These are phyloP conservation scores for Urostyla sp. DNA, from an alignment of 73 alveolate species.

Conservation along the genomic window DNA sequence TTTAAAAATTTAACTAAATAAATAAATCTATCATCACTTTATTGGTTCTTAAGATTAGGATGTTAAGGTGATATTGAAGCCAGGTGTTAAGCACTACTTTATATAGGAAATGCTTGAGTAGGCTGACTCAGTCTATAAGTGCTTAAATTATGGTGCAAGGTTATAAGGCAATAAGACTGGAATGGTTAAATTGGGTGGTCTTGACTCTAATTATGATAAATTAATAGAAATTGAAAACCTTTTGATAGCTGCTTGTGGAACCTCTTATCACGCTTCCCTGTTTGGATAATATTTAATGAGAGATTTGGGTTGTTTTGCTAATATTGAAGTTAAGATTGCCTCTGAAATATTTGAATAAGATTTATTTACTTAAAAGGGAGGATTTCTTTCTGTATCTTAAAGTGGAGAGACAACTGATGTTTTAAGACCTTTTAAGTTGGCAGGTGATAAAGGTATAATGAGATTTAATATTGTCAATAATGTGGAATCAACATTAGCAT, in stretches of 20 bases:
- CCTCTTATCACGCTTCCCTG: conserved; percentile 67
- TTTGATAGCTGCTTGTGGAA: conserved; percentile 79
- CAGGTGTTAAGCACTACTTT: conserved; percentile 62
- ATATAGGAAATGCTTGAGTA: conserved; percentile 72
- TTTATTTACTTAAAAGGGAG: conserved; percentile 57
- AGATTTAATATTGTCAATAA: conserved; percentile 88
- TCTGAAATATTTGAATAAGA: conserved; percentile 51
- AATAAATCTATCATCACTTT: not conserved
- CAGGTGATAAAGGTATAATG: conserved; percentile 55
- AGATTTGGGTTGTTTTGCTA: conserved; percentile 63
- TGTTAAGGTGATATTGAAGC: conserved; percentile 33
- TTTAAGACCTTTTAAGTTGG: conserved; percentile 59
- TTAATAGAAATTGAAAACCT: conserved; percentile 52
- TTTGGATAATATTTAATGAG: conserved; percentile 67
- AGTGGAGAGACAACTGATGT: conserved; percentile 95
- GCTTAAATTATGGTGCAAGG: conserved; percentile 71
- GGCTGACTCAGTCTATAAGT: conserved; percentile 63
- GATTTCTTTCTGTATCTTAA: conserved; percentile 80
- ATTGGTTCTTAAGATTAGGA: conserved; percentile 1
- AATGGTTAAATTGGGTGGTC: conserved; percentile 73
- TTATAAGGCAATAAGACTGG: conserved; percentile 50
- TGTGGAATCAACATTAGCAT: conserved; percentile 84
- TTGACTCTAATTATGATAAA: conserved; percentile 52
- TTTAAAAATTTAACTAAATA: conserved; percentile 9
- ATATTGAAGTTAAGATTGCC: conserved; percentile 57